A percentile compares a stretch with the other conserved stretches of the same genome.
These are phyloP conservation scores for Blastocystis sp. DNA, from an alignment of 352 stramenopile species.

Conservation along the genomic window DNA sequence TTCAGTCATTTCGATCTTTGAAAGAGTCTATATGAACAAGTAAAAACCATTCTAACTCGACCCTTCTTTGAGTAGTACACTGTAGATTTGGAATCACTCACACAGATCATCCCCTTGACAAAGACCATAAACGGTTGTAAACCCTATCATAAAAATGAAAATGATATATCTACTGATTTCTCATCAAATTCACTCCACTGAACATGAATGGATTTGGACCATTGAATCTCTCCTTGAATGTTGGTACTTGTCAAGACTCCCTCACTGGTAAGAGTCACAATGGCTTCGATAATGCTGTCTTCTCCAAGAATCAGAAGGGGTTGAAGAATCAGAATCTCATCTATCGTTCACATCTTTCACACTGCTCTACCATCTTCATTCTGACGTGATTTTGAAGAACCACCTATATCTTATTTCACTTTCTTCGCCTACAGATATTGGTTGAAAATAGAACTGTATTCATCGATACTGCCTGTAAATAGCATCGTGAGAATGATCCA, in stretches of 20 bases:
- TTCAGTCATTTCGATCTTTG: neutral
- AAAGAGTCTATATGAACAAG: neutral
- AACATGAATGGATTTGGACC: neutral
- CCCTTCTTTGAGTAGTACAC: neutral
- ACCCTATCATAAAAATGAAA: neutral
- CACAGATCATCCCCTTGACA: neutral
- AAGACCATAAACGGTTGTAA: neutral
- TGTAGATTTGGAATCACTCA: neutral
- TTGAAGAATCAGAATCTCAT: neutral
- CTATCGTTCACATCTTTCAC: neutral
- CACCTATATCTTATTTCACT: neutral
- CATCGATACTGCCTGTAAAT: neutral
- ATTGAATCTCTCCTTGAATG: neutral
- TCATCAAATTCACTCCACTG: constrained; percentile 14
- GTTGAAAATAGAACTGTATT: neutral
- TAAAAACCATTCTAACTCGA: neutral
- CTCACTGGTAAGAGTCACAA: constrained; percentile 7
- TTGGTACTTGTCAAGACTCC: neutral
- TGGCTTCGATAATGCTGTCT: neutral
- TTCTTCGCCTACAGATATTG: neutral
- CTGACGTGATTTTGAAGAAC: neutral
- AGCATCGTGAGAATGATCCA: constrained; percentile 8
- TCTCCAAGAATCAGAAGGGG: neutral
- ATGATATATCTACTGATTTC: neutral
- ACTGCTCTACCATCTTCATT: neutral